These are phyloP conservation scores for Cytospora piceicola DNA, from an alignment of 2,329 filamentous ascomycete species.

Conservation along the genomic window DNA sequence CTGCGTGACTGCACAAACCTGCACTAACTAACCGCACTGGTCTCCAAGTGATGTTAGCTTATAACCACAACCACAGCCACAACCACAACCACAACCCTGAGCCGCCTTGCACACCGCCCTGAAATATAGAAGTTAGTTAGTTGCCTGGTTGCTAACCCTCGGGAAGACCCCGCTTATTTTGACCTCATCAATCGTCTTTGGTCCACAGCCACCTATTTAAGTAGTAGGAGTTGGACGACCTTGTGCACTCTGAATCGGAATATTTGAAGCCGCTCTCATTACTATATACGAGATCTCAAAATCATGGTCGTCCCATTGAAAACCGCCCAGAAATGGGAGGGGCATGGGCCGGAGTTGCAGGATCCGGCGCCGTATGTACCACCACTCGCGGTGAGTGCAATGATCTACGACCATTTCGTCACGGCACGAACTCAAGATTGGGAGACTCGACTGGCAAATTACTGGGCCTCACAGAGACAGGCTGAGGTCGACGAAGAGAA, in stretches of 20 bases:
- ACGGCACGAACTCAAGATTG: slow-evolving; percentile 10
- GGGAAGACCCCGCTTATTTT: too few species aligned
- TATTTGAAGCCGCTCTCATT: too few species aligned
- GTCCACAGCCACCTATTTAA: background rate
- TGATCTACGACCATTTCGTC: background rate
- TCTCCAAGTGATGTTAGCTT: too few species aligned
- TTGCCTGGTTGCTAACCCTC: too few species aligned
- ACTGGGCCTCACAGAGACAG: background rate
- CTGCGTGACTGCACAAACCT: too few species aligned
- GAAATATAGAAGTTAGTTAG: too few species aligned
- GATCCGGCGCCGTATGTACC: background rate
- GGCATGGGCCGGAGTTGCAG: background rate
- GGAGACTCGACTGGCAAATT: background rate
- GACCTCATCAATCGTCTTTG: too few species aligned
- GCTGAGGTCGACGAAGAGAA: background rate
- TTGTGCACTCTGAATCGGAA: background rate
- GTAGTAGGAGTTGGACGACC: background rate
- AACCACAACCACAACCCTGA: too few species aligned
- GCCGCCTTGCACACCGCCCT: too few species aligned
- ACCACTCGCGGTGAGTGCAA: background rate
- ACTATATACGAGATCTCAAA: too few species aligned
- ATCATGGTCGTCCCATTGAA: slow-evolving; percentile 5
- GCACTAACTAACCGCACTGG: too few species aligned
- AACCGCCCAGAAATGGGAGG: slow-evolving; percentile 12
- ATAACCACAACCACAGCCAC: too few species aligned